These are phyloP conservation scores for Oryza australiensis DNA, from an alignment of 176 grass and related monocot genomes.

Conservation along the genomic window DNA sequence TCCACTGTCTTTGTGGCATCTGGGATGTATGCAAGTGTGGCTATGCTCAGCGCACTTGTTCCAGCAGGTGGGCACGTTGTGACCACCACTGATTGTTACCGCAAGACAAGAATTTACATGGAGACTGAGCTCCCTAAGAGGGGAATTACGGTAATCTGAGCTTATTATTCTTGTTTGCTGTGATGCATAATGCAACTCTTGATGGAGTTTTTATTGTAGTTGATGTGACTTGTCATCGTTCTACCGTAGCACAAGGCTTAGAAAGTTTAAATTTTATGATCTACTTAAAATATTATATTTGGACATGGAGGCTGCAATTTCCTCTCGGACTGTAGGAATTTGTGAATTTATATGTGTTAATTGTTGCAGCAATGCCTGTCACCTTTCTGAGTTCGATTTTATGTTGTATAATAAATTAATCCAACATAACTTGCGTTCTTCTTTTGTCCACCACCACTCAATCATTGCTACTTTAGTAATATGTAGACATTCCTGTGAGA, in stretches of 20 bases:
- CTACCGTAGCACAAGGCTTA: neutral
- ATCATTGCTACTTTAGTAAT: neutral
- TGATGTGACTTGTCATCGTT: neutral
- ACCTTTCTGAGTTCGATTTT: neutral
- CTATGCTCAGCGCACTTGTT: slow-evolving; percentile 81
- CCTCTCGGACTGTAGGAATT: neutral
- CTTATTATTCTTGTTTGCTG: slow-evolving; percentile 6
- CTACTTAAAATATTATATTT: neutral
- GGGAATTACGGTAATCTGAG: slow-evolving; percentile 75
- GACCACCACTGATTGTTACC: slow-evolving; percentile 95
- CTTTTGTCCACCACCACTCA: too few relatives aligned
- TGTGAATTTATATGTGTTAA: neutral
- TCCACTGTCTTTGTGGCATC: slow-evolving; percentile 95
- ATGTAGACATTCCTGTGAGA: neutral
- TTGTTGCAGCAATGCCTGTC: neutral
- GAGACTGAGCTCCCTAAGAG: slow-evolving; percentile 93
- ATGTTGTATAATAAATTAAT: neutral
- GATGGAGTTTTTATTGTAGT: neutral
- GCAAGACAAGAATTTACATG: slow-evolving; percentile 97
- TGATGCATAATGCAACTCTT: neutral
- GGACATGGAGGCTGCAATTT: neutral
- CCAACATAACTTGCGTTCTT: neutral
- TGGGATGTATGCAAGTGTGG: slow-evolving; percentile 97
- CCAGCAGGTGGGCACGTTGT: slow-evolving; percentile 91
- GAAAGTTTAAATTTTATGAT: neutral